Conservation (phyloP, 148 eudicot genomes). For the Cornus suecica region DNA sequence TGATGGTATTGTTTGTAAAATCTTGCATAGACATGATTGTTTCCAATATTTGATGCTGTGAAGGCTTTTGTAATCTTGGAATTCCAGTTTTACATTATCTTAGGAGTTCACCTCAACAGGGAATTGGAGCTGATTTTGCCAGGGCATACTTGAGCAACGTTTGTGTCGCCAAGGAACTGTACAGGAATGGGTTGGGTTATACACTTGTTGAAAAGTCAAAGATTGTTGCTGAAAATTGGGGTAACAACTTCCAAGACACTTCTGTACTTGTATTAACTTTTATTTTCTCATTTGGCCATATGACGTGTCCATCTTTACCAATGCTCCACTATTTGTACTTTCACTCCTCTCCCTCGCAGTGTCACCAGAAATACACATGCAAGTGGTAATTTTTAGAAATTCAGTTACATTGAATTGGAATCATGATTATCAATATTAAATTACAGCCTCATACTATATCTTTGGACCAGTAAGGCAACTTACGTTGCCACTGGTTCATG, state of each 20-base stretch:
- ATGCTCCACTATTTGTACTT: background rate
- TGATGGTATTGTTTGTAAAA: too few species aligned
- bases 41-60: too few species aligned
- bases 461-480: background rate
- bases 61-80: too few species aligned
- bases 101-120: conserved; percentile 40
- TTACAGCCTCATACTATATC: background rate
- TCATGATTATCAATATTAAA: background rate
- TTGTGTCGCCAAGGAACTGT: conserved; percentile 87
- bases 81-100: background rate
- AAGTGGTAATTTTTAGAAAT: background rate
- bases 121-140: conserved; percentile 80
- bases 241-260: conserved; percentile 27
- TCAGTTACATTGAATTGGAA: background rate
- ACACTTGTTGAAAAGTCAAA: conserved; percentile 56
- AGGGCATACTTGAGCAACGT: conserved; percentile 92
- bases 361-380: background rate
- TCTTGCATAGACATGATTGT: too few species aligned
- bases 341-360: background rate
- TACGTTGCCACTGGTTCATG: background rate
- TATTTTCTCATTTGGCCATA: background rate
- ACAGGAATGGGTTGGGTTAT: conserved; percentile 73
- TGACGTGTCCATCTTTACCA: background rate
- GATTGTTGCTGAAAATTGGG: conserved; percentile 83
- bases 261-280: background rate